Evolutionary conservation across 306 rosid species (phyloP), one percentile per base, ranked within the genome.

Genomic region (Medicago ruthenica): DNA sequence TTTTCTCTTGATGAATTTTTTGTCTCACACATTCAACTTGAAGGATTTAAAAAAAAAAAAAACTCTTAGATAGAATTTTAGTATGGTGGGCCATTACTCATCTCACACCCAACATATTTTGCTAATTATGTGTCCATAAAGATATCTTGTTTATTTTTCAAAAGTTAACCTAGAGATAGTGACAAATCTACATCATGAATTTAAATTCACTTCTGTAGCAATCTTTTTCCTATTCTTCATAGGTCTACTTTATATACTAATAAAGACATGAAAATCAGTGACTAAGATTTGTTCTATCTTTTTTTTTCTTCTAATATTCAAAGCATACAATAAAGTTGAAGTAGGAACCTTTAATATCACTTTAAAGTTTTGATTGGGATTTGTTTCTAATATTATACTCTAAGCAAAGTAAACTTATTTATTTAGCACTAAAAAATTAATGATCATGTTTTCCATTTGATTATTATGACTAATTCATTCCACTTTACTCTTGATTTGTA

Each of bases 361-460:
- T 80, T 80, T 83, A 21, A 66, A 21, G 65, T 54, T 61, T 69
- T 80, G 79, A 83, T 64, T 63, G 20, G 37, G 12, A 21, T 67
- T 67, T n/a, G 72, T 53, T 44, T 73, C 42, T 68, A 71, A 10
- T 68, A 62, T 76, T 76, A 20, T 74, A 81, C 73, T 82, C 64
- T 67, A 81, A 79, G 84, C 78, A 86, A 83, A 80, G 77, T 12
- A 67, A 65, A 17, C 55, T 20, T 79, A 59, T 71, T 70, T 83
- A 44, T 50, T 69, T 18, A 34, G 61, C 54, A 15, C 34, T 69
- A 3, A 42, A 55, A 39, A 63, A 67, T 48, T 7, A 55, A 61
- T 31, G 37, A 79, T 85, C 50, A 11, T 69, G 34, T 24, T 18
- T 57, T 53, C 24, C 24, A 8, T 79, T 48, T 72, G 66, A 13